Conservation (phyloP, 352 stramenopile genomes). For the Globisporangium uncinulatum region DNA sequence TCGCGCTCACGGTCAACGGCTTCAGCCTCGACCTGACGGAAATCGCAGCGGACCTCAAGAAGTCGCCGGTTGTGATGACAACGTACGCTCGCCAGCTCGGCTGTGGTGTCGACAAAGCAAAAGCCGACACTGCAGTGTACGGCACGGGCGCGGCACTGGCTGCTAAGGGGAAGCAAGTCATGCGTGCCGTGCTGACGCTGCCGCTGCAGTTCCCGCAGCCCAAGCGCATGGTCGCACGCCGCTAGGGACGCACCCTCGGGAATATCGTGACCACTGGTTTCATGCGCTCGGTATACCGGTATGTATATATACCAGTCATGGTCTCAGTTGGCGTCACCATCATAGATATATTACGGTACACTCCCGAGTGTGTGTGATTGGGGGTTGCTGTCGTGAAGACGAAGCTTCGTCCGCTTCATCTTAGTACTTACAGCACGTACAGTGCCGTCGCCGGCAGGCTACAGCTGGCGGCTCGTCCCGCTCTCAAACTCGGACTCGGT, state of each 20-base stretch:
- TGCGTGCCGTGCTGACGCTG: conserved; percentile 65
- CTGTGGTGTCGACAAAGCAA: conserved; percentile 64
- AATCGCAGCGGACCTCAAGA: conserved; percentile 64
- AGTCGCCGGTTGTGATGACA: conserved; percentile 35
- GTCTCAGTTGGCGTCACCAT: no score
- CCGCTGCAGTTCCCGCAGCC: conserved; percentile 69
- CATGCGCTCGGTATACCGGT: no score
- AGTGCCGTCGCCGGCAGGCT: no score
- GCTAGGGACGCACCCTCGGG: conserved; percentile 4
- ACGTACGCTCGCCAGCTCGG: conserved; percentile 71
- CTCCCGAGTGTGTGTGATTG: no score
- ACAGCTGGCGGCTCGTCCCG: no score
- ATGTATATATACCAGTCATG: no score
- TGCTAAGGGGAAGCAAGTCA: conserved; percentile 61
- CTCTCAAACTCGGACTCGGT: conserved; percentile 77
- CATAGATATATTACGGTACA: no score
- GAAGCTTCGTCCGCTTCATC: no score
- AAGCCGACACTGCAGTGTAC: conserved; percentile 55
- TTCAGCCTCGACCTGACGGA: conserved; percentile 78
- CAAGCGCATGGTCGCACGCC: conserved; percentile 47
- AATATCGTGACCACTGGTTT: no score
- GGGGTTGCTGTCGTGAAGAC: no score
- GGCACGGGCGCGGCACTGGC: conserved; percentile 29
- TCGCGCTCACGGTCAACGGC: conserved; percentile 65
- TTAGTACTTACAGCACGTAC: no score